Conservation (phyloP, 805 yeast species). For the Zygotorulaspora chibaensis region DNA sequence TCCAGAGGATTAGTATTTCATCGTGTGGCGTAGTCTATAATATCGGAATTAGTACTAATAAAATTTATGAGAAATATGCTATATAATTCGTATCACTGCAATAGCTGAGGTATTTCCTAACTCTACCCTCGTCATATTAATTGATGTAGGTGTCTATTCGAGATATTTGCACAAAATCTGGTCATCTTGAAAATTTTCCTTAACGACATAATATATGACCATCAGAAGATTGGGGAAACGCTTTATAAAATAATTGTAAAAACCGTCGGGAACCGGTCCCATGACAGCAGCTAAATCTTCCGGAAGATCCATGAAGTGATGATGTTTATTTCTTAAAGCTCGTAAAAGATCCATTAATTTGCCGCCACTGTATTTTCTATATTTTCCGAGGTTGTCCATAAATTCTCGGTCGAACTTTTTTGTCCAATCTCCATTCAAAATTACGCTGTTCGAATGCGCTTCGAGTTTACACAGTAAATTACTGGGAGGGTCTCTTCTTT, state of each 20-base stretch:
- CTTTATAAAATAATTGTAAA: slow-evolving; percentile 65
- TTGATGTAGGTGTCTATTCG: slow-evolving; percentile 1
- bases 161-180: slow-evolving; percentile 47
- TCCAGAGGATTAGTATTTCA: neutral
- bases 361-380: slow-evolving; percentile 77
- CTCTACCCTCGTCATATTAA: too few relatives aligned
- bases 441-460: slow-evolving; percentile 43
- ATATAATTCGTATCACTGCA: neutral
- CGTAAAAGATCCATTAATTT: slow-evolving; percentile 81
- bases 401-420: slow-evolving; percentile 63
- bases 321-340: slow-evolving; percentile 88
- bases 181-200: slow-evolving; percentile 56
- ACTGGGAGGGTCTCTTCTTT: slow-evolving; percentile 75
- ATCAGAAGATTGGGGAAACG: slow-evolving; percentile 77
- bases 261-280: slow-evolving; percentile 82
- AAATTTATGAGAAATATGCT: neutral
- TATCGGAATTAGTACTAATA: neutral
- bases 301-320: slow-evolving; percentile 90
- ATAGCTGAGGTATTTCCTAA: too few relatives aligned
- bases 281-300: slow-evolving; percentile 55
- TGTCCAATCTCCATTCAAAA: slow-evolving; percentile 74
- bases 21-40: too few relatives aligned
- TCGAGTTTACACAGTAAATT: slow-evolving; percentile 55
- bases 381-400: slow-evolving; percentile 81
- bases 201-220: slow-evolving; percentile 64